These are phyloP conservation scores for Pseudotsuga menziesii DNA, from an alignment of 75 land plant genomes.

Conservation along the genomic window DNA sequence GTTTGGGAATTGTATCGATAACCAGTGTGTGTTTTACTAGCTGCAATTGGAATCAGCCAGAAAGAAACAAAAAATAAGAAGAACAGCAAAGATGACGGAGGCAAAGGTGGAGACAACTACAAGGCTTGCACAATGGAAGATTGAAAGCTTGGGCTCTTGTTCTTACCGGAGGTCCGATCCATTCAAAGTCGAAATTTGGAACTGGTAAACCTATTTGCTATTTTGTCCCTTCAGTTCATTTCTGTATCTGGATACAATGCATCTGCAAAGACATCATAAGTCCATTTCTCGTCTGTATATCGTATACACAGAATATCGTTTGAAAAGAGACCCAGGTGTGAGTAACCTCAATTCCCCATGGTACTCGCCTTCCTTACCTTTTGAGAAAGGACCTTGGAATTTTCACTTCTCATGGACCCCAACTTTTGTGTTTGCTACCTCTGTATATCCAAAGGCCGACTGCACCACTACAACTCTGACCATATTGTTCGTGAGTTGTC, in stretches of 20 bases:
- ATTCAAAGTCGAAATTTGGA: slow-evolving; percentile 68
- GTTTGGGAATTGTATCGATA: no score
- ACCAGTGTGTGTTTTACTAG: no score
- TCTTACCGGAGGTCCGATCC: slow-evolving; percentile 50
- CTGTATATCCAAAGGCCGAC: not conserved
- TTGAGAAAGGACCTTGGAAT: no score
- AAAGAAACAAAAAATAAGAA: no score
- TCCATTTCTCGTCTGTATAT: not conserved
- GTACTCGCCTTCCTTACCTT: no score
- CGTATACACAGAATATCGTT: no score
- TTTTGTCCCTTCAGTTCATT: not conserved
- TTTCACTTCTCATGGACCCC: no score
- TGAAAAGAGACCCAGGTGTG: no score
- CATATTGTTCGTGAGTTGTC: not conserved
- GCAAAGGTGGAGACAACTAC: slow-evolving; percentile 60
- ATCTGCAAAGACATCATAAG: not conserved
- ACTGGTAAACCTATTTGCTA: slow-evolving; percentile 25
- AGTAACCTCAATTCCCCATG: no score
- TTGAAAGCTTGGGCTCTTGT: slow-evolving; percentile 48
- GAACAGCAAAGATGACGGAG: slow-evolving; percentile 12
- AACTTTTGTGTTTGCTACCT: not conserved
- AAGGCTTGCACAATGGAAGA: slow-evolving; percentile 58
- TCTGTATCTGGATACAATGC: no score
- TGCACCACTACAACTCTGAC: not conserved
- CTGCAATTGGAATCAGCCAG: not conserved